Evolutionary conservation across 225 moss, liverwort and hornwort genomes (phyloP).

Genomic region (Rhytidiadelphus loreus): DNA sequence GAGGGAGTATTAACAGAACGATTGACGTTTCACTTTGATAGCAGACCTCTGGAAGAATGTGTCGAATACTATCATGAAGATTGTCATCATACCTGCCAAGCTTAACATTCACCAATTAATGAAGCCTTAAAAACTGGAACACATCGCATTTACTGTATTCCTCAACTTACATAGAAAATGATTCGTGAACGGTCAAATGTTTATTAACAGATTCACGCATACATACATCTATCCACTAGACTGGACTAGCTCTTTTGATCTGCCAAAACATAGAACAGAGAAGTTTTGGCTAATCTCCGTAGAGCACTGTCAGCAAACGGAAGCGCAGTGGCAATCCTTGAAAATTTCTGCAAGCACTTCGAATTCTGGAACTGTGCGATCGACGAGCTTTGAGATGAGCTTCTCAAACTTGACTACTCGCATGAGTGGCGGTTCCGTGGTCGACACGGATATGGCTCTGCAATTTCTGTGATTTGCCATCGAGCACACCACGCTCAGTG

Average conservation of each 20-base stretch:
- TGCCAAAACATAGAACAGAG: neutral
- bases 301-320: neutral
- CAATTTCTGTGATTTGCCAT: neutral
- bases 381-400: neutral
- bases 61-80: neutral
- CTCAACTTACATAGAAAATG: neutral
- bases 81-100: neutral
- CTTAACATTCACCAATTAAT: neutral
- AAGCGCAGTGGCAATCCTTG: neutral
- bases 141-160: neutral
- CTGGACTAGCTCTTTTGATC: no score
- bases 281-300: neutral
- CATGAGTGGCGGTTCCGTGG: neutral
- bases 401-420: neutral
- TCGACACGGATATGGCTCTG: neutral
- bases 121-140: neutral
- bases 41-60: neutral
- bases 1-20: no score
- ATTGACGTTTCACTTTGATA: neutral
- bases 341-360: neutral
- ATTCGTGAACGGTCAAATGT: neutral
- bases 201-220: neutral
- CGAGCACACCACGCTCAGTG: neutral
- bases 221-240: no score
- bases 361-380: neutral